phyloP scores from a whole-genome alignment of 768 basidiomycete genomes.

The Fomitopsis serialis region DNA sequence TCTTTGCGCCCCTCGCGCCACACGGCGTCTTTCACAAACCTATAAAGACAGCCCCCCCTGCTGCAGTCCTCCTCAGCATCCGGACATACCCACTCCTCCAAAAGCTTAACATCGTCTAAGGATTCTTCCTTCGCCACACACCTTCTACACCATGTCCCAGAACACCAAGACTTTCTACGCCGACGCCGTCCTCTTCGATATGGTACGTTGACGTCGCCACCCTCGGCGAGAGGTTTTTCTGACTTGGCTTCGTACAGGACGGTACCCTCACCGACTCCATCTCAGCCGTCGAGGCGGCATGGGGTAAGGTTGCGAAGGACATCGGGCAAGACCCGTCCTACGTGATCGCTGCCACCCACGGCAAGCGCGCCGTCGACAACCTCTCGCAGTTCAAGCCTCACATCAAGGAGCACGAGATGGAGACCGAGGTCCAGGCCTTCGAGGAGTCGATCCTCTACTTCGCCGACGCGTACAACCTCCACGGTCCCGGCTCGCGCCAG shows the following conservation, averaged over 20 bases:
- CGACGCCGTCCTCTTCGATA: constrained; percentile 64
- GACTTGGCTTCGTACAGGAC: constrained; percentile 34
- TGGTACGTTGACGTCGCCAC: constrained; percentile 35
- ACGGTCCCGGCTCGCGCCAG: constrained; percentile 33
- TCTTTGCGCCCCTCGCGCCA: neutral
- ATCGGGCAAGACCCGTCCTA: constrained; percentile 61
- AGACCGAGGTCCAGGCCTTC: constrained; percentile 51
- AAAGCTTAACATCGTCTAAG: neutral
- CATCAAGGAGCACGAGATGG: constrained; percentile 51
- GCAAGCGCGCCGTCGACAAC: constrained; percentile 74
- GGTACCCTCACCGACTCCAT: constrained; percentile 74
- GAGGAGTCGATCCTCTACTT: constrained; percentile 62
- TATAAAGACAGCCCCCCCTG: constrained; percentile 2
- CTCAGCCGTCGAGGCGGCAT: constrained; percentile 68
- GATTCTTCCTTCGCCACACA: neutral
- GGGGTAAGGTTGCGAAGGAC: constrained; percentile 67
- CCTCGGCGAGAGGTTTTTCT: neutral
- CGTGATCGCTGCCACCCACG: constrained; percentile 74
- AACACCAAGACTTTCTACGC: constrained; percentile 34
- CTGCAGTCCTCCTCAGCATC: neutral
- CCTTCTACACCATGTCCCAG: constrained; percentile 14
- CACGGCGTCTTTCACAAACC: neutral
- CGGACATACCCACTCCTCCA: neutral
- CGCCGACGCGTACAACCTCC: constrained; percentile 50
- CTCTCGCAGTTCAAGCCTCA: constrained; percentile 55